These are phyloP conservation scores for Byssochlamys sp. DNA, from an alignment of 2,329 filamentous ascomycete genomes.

Conservation along the genomic window DNA sequence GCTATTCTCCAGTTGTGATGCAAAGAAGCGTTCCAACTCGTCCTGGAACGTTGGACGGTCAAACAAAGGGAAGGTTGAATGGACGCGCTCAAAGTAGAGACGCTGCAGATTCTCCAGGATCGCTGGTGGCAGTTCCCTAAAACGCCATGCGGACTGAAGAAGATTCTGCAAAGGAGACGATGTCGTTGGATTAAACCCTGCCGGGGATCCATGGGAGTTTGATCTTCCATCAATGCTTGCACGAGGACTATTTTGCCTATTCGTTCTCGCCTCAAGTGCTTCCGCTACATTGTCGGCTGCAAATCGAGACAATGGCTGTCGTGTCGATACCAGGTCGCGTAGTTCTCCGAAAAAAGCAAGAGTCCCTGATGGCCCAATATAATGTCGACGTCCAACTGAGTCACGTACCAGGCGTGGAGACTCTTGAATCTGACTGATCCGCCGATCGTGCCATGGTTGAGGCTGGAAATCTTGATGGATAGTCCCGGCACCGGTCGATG, in stretches of 20 bases:
- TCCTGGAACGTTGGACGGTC: conserved; percentile 27
- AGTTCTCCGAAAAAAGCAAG: conserved; percentile 29
- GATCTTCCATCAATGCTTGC: background rate
- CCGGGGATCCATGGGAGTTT: background rate
- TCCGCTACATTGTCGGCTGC: conserved; percentile 16
- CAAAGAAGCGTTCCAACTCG: conserved; percentile 23
- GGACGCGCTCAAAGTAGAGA: conserved; percentile 28
- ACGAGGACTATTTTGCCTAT: background rate
- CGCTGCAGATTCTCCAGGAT: conserved; percentile 19
- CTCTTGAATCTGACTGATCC: background rate
- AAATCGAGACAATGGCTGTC: conserved; percentile 9
- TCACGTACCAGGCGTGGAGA: conserved; percentile 22
- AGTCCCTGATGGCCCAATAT: conserved; percentile 30
- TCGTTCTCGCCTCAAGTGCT: conserved; percentile 14
- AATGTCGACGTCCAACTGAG: conserved; percentile 27
- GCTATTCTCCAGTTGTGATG: background rate
- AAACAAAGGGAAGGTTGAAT: conserved; percentile 30
- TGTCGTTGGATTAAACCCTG: background rate
- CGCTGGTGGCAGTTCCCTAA: background rate
- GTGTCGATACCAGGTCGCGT: conserved; percentile 17
- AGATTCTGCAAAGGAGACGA: background rate
- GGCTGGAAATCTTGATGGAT: background rate
- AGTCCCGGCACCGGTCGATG: conserved; percentile 6
- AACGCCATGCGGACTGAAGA: background rate
- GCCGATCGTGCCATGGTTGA: background rate